Evolutionary conservation across 192 early-diverging fungal species (phyloP).

Genomic region (Cladochytrium replicatum): DNA sequence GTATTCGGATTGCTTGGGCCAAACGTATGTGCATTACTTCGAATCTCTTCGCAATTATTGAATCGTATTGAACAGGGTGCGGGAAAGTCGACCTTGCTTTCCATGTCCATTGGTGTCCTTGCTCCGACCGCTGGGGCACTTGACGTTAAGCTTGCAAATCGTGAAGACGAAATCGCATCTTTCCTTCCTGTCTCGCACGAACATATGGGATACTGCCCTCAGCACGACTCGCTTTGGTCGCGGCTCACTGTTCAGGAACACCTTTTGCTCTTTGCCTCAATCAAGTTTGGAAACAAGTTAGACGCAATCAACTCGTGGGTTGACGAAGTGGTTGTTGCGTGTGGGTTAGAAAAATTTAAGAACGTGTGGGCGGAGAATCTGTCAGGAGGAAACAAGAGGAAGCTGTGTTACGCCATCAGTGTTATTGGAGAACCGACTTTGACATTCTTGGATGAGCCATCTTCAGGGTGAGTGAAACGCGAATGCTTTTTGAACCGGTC

Average conservation of each 20-base stretch:
- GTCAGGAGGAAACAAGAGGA: conserved; percentile 11
- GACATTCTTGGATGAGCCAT: conserved; percentile 6
- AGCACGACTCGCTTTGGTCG: conserved; percentile 36
- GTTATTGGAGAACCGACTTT: conserved; percentile 18
- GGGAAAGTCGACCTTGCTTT: conserved; percentile 30
- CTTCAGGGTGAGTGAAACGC: neutral
- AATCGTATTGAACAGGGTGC: conserved; percentile 19
- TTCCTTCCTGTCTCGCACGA: neutral
- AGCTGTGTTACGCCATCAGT: conserved; percentile 14
- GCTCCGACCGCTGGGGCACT: conserved; percentile 18
- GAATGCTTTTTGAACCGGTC: neutral
- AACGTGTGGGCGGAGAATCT: neutral
- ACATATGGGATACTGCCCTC: conserved; percentile 29
- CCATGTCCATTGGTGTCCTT: conserved; percentile 22
- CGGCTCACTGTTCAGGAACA: conserved; percentile 34
- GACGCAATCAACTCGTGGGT: neutral
- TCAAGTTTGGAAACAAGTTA: conserved; percentile 5
- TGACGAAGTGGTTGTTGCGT: conserved; percentile 4
- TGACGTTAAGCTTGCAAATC: conserved; percentile 14
- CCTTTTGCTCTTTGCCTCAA: conserved; percentile 22
- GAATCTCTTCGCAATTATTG: conserved; percentile 7
- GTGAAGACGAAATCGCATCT: conserved; percentile 9
- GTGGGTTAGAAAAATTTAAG: conserved; percentile 1
- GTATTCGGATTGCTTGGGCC: conserved; percentile 23
- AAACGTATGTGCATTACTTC: conserved; percentile 10